Evolutionary conservation across 2,329 filamentous ascomycete genomes (phyloP).

Genomic region (Colletotrichum karsti): DNA sequence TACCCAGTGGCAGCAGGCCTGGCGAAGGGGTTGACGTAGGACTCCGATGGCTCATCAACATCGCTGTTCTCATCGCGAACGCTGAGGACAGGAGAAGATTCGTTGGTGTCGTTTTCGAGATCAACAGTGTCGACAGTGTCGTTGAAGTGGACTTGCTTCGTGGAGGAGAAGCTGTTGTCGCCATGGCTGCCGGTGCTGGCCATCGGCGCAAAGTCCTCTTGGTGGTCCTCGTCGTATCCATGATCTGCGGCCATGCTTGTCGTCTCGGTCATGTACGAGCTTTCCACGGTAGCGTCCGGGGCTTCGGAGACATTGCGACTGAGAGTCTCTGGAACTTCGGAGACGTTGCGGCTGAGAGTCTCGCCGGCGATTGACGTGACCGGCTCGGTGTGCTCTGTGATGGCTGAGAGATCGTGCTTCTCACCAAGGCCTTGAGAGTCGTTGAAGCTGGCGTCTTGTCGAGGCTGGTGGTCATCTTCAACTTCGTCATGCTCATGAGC

Average conservation of each 20-base stretch:
- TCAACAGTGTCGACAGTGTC: not conserved
- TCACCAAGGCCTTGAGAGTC: not conserved
- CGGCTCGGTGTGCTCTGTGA: slow-evolving; percentile 15
- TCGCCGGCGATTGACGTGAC: not conserved
- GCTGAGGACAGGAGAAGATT: slow-evolving; percentile 15
- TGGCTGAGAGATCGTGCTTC: not conserved
- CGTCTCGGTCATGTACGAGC: slow-evolving; percentile 8
- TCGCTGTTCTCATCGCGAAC: not conserved
- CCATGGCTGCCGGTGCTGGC: not conserved
- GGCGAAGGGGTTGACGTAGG: slow-evolving; percentile 8
- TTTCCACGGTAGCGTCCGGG: not conserved
- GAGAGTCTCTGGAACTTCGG: not conserved
- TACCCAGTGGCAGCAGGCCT: not conserved
- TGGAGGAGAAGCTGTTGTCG: not conserved
- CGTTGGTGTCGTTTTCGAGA: not conserved
- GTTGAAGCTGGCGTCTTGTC: not conserved
- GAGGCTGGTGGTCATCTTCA: not conserved
- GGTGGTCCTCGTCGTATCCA: not conserved
- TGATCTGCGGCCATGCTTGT: not conserved
- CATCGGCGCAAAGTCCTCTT: not conserved
- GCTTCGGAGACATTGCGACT: slow-evolving; percentile 1
- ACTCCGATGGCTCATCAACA: not conserved
- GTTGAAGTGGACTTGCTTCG: not conserved
- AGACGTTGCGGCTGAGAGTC: not conserved
- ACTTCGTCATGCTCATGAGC: not conserved